A percentile compares a stretch with the other conserved stretches of the same genome.
Evolutionary conservation across 176 grass and related monocot species (phyloP).

Genomic region (Chrysopogon serrulatus): DNA sequence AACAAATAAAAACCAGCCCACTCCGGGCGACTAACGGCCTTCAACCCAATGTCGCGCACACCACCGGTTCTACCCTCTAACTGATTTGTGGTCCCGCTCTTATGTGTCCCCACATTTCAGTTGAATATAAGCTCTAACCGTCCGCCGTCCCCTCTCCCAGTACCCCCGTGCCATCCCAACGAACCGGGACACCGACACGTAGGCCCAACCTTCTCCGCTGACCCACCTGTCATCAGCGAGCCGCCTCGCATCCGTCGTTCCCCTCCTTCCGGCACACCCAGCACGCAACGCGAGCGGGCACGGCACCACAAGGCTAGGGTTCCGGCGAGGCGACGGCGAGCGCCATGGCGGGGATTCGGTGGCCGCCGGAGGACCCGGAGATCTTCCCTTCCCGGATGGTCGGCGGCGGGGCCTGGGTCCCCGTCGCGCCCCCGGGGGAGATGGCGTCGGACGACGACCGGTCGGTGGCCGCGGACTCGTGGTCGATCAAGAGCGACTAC

Average conservation of each 20-base stretch:
- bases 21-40: conserved; percentile 17
- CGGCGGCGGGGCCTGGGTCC: conserved; percentile 7
- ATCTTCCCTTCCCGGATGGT: conserved; percentile 52
- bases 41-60: not conserved
- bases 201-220: not conserved
- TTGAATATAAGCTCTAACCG: not conserved
- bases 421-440: conserved; percentile 32
- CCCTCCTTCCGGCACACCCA: conserved; percentile 3
- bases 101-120: not conserved
- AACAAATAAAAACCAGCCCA: not conserved
- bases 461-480: conserved; percentile 92
- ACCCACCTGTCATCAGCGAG: conserved; percentile 4
- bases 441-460: conserved; percentile 88
- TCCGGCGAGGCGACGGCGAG: conserved; percentile 15
- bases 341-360: conserved; percentile 75
- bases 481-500: conserved; percentile 99
- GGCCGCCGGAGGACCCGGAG: conserved; percentile 74
- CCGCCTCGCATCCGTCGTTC: conserved; percentile 18
- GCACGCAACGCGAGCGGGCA: no score
- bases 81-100: not conserved
- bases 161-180: not conserved
- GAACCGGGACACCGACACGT: conserved; percentile 1
- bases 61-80: rapidly evolving
- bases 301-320: conserved; percentile 19
- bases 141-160: not conserved